phyloP scores from a whole-genome alignment of 345 rosid genomes.

The Hibiscus syriacus region DNA sequence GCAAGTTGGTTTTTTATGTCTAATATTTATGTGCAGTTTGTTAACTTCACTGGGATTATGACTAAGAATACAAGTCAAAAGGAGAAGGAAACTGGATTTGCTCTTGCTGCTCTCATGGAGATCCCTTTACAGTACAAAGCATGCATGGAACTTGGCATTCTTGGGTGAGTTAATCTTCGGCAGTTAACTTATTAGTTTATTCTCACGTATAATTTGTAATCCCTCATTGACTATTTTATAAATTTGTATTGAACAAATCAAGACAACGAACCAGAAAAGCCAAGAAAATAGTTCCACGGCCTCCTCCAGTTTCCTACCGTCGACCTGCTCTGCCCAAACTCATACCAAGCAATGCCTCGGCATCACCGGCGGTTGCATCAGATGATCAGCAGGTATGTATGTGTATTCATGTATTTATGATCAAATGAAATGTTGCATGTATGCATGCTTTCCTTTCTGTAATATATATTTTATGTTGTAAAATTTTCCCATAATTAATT shows the following conservation, averaged over 20 bases:
- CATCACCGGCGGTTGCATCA: too few relatives aligned
- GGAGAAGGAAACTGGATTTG: slow-evolving; percentile 71
- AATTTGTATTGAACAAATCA: slow-evolving; percentile 1
- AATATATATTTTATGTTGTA: too few relatives aligned
- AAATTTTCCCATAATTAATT: not conserved
- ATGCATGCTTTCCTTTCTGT: not conserved
- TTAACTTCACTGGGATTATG: slow-evolving; percentile 77
- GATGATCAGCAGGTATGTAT: too few relatives aligned
- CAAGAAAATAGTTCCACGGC: slow-evolving; percentile 45
- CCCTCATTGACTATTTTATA: not conserved
- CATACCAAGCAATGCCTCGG: too few relatives aligned
- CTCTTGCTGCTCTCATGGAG: too few relatives aligned
- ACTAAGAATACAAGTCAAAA: slow-evolving; percentile 26
- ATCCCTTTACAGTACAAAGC: too few relatives aligned
- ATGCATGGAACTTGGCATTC: too few relatives aligned
- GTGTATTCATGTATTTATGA: not conserved
- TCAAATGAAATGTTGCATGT: not conserved
- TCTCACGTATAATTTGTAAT: not conserved
- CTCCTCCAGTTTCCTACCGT: slow-evolving; percentile 48
- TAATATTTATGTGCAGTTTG: slow-evolving; percentile 42
- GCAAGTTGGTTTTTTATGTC: not conserved
- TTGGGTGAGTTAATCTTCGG: too few relatives aligned
- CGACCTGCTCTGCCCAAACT: slow-evolving; percentile 18
- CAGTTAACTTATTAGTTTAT: not conserved
- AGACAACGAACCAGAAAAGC: slow-evolving; percentile 43